Evolutionary conservation across 2,329 filamentous ascomycete genomes (phyloP).

Genomic region (Pochonia chlamydosporia): DNA sequence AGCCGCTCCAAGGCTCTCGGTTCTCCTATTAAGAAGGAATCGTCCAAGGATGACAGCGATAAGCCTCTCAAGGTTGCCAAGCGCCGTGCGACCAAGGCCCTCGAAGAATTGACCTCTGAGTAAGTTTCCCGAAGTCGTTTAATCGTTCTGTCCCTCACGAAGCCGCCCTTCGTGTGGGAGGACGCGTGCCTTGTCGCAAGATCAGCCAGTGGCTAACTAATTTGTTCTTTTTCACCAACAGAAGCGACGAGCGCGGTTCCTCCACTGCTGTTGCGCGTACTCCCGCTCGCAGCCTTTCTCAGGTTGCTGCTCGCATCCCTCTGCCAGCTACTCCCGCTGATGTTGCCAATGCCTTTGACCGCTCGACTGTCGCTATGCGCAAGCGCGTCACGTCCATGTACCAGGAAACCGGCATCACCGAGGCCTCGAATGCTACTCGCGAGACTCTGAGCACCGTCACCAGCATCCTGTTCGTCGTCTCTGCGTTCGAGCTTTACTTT

Average conservation of each 20-base stretch:
- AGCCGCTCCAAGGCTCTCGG: conserved; percentile 52
- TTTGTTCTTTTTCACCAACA: conserved; percentile 6
- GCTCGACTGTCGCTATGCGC: conserved; percentile 60
- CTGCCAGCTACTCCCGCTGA: conserved; percentile 75
- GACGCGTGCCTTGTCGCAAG: too few relatives aligned
- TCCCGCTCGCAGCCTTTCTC: conserved; percentile 45
- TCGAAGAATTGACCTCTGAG: conserved; percentile 40
- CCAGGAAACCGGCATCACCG: conserved; percentile 59
- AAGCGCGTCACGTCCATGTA: conserved; percentile 59
- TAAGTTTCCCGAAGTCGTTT: conserved; percentile 24
- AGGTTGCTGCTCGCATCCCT: conserved; percentile 56
- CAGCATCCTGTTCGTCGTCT: conserved; percentile 63
- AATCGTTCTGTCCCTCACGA: too few relatives aligned
- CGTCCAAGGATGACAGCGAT: conserved; percentile 29
- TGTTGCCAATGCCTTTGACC: conserved; percentile 71
- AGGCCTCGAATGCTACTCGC: conserved; percentile 60
- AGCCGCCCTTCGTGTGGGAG: too few relatives aligned
- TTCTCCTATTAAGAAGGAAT: conserved; percentile 55
- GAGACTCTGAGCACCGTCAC: conserved; percentile 66
- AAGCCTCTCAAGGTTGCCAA: conserved; percentile 38
- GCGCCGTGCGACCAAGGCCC: conserved; percentile 38
- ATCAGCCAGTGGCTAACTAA: neutral
- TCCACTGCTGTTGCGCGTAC: conserved; percentile 43
- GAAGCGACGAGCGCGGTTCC: conserved; percentile 26
- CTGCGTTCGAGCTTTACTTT: conserved; percentile 63